phyloP scores from a whole-genome alignment of 352 stramenopile genomes.

The Elongisporangium undulatum region DNA sequence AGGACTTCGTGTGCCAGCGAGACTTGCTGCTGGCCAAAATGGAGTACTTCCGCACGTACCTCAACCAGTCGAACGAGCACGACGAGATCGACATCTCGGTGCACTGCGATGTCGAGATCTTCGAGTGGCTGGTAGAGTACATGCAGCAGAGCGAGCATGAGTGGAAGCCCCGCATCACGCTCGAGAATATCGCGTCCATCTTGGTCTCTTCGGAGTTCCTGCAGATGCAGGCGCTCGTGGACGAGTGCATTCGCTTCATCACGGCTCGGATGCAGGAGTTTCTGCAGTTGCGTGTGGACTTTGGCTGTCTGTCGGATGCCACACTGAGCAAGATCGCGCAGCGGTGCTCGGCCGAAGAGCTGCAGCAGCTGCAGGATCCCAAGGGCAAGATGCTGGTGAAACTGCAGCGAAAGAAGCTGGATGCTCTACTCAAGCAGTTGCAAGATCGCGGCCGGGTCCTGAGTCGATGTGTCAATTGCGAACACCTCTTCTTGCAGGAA shows the following conservation, averaged over 20 bases:
- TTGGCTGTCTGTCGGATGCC: slow-evolving; percentile 76
- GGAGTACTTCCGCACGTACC: slow-evolving; percentile 88
- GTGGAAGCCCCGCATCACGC: slow-evolving; percentile 38
- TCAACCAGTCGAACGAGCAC: slow-evolving; percentile 70
- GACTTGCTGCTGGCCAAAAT: slow-evolving; percentile 84
- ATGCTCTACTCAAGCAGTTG: slow-evolving; percentile 42
- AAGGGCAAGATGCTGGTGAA: slow-evolving; percentile 88
- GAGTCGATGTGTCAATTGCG: slow-evolving; percentile 40
- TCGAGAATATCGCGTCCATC: slow-evolving; percentile 84
- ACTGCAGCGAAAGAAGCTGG: slow-evolving; percentile 79
- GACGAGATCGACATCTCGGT: slow-evolving; percentile 93
- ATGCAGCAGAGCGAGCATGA: slow-evolving; percentile 61
- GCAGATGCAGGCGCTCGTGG: slow-evolving; percentile 86
- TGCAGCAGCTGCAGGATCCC: slow-evolving; percentile 72
- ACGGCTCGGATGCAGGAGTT: slow-evolving; percentile 69
- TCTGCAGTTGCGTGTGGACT: slow-evolving; percentile 80
- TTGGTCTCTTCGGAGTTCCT: slow-evolving; percentile 91
- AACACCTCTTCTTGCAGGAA: slow-evolving; percentile 29
- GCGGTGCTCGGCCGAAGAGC: slow-evolving; percentile 40
- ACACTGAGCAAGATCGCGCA: slow-evolving; percentile 69
- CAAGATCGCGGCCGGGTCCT: slow-evolving; percentile 14
- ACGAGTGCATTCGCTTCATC: slow-evolving; percentile 83
- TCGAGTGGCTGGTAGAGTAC: slow-evolving; percentile 89
- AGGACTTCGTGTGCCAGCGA: slow-evolving; percentile 83
- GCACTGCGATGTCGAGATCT: slow-evolving; percentile 91